Evolutionary conservation across 305 asterid species (phyloP).

Genomic region (Fraxinus baroniana): DNA sequence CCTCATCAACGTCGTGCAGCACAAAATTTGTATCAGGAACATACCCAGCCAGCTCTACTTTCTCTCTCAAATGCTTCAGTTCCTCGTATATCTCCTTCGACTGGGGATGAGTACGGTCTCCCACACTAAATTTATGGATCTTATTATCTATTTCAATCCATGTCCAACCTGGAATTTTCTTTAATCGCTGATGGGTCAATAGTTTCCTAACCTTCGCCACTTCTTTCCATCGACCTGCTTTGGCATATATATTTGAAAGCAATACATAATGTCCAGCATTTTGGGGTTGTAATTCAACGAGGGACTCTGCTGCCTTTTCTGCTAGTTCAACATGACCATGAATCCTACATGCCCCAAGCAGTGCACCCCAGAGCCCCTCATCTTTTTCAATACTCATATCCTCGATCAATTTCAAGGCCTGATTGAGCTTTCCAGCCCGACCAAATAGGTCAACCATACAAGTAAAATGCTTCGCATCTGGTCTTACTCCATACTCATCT

Average conservation of each 20-base stretch:
- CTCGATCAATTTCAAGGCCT: constrained; percentile 42
- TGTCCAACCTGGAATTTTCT: constrained; percentile 54
- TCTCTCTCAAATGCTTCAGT: constrained; percentile 30
- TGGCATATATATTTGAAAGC: constrained; percentile 59
- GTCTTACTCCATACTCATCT: constrained; percentile 39
- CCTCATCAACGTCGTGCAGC: constrained; percentile 57
- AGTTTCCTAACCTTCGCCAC: constrained; percentile 47
- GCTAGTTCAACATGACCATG: constrained; percentile 57
- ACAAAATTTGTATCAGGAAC: constrained; percentile 55
- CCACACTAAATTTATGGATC: constrained; percentile 49
- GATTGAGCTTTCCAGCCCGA: constrained; percentile 47
- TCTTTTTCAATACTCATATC: constrained; percentile 45
- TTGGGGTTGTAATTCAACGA: constrained; percentile 50
- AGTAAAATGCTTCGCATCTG: constrained; percentile 50
- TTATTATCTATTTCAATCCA: constrained; percentile 52
- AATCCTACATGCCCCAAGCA: constrained; percentile 61
- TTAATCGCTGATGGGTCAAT: constrained; percentile 46
- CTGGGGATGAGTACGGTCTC: constrained; percentile 42
- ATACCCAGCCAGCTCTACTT: constrained; percentile 47
- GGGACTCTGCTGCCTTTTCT: constrained; percentile 45
- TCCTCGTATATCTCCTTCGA: constrained; percentile 42
- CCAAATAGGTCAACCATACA: constrained; percentile 61
- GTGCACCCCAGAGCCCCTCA: constrained; percentile 58
- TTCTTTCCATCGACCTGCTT: constrained; percentile 52
- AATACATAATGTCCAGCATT: constrained; percentile 51